Evolutionary conservation across 441 rosid species (phyloP), one percentile per base, ranked within the genome.

Genomic region (Erodium chrysanthum): DNA sequence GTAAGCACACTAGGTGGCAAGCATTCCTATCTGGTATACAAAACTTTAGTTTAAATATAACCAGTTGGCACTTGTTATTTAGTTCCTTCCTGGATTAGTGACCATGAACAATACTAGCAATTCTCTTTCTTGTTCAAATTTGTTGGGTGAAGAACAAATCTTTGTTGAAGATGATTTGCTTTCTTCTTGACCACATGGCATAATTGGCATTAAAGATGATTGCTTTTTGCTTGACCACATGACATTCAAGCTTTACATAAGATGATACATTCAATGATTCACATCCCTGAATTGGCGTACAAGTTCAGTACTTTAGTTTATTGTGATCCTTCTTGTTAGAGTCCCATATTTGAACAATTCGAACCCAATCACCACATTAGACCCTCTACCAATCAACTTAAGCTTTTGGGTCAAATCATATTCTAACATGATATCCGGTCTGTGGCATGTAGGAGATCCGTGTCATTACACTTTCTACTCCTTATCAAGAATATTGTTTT

Each of bases 1-100:
- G 99, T 94, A 77, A 85, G 85, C 62, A 71, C 66, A 46, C 59
- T 40, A 8, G 52, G 66, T 50, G 46, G 11, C 60, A 22, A 64
- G 15, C 27, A 17, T 60, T 7, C 8, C 1, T 1, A 31, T 37
- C 42, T n/a, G 44, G 11, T 7, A 29, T 9, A 9, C 66, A 31
- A 7, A 14, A 8, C 40, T 22, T 15, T 63, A 18, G n/a, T 59
- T 7, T 56, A 35, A 22, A 58, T 17, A n/a, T 66, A 18, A 20
- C 29, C 21, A 25, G 7, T n/a, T 31, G 33, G 64, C 22, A 27
- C 33, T 63, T 18, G 17, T 35, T 50, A 27, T 27, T 7, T 22
- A 46, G 3, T 42, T 64, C 59, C 31, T 42, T 64, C 59, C 31
- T 18, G 0, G 27, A 56, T 56, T 56, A 56, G 29, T 6, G 14